These are phyloP conservation scores for Neonectria magnoliae DNA, from an alignment of 2,329 filamentous ascomycete species.

Conservation along the genomic window DNA sequence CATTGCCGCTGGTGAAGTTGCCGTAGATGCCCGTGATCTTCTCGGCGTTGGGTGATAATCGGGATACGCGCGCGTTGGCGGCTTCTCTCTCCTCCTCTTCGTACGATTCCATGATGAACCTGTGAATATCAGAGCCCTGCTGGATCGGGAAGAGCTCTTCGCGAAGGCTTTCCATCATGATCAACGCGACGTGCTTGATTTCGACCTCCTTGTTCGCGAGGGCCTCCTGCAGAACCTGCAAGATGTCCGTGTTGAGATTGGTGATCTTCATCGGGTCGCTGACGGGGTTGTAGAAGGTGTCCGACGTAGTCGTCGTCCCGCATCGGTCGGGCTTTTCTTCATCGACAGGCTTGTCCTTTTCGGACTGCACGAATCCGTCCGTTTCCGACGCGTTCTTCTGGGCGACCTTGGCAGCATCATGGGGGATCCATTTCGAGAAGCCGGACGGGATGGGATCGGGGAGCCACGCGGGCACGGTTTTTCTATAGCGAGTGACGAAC, in stretches of 20 bases:
- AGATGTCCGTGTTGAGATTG: slow-evolving; percentile 49
- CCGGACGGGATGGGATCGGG: slow-evolving; percentile 39
- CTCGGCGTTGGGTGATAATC: slow-evolving; percentile 36
- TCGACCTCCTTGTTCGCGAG: slow-evolving; percentile 44
- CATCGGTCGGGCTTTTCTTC: slow-evolving; percentile 14
- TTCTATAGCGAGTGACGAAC: slow-evolving; percentile 37
- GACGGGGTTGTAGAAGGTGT: slow-evolving; percentile 50
- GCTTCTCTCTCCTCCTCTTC: slow-evolving; percentile 41
- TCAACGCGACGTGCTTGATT: slow-evolving; percentile 57
- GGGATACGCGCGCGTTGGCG: slow-evolving; percentile 37
- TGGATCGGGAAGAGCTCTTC: slow-evolving; percentile 58
- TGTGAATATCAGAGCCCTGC: slow-evolving; percentile 51
- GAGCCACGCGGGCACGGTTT: slow-evolving; percentile 43
- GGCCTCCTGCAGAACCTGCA: slow-evolving; percentile 40
- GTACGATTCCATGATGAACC: slow-evolving; percentile 46
- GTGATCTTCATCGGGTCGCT: slow-evolving; percentile 54
- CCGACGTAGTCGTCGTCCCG: slow-evolving; percentile 12
- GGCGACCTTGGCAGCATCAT: neutral
- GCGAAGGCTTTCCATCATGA: slow-evolving; percentile 58
- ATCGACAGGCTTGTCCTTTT: neutral
- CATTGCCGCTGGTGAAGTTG: slow-evolving; percentile 20
- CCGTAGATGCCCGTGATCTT: slow-evolving; percentile 25
- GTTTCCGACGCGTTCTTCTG: neutral
- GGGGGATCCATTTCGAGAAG: slow-evolving; percentile 43
- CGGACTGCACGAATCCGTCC: neutral